phyloP scores from a whole-genome alignment of 345 rosid genomes.

The Acer negundo region DNA sequence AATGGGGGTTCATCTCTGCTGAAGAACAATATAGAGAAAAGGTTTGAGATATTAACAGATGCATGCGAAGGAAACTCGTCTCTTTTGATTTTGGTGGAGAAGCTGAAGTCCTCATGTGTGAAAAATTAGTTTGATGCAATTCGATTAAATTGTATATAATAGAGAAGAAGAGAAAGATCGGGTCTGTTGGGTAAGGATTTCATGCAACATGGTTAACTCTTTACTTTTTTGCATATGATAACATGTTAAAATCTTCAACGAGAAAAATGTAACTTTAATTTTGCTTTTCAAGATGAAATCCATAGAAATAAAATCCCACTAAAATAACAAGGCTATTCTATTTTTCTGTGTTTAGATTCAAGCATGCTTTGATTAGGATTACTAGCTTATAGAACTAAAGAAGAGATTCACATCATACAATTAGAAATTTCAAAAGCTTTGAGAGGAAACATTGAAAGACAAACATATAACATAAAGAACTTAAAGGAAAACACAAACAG shows the following conservation, averaged over 20 bases:
- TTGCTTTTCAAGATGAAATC: neutral
- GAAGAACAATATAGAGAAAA: constrained; percentile 24
- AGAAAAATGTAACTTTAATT: neutral
- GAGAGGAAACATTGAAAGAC: too few species aligned
- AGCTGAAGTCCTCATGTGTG: constrained; percentile 40
- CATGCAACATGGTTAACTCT: neutral
- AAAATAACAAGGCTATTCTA: too few species aligned
- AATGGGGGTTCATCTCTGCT: constrained; percentile 24
- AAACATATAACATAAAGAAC: too few species aligned
- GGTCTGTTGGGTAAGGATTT: neutral
- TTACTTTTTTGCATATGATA: neutral
- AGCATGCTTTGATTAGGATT: too few species aligned
- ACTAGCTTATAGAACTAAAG: too few species aligned
- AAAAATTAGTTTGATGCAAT: constrained; percentile 5
- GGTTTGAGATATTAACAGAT: constrained; percentile 50
- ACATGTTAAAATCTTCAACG: too few species aligned
- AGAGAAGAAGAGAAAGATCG: neutral
- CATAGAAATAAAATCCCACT: neutral
- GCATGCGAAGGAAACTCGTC: constrained; percentile 68
- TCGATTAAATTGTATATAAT: neutral
- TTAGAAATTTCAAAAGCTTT: too few species aligned
- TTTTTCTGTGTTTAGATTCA: too few species aligned
- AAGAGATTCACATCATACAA: too few species aligned
- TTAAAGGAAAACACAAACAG: too few species aligned
- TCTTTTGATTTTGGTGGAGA: constrained; percentile 58